Evolutionary conservation across 2,329 filamentous ascomycete genomes (phyloP), one percentile per base, ranked within the genome.

Genomic region (Ceratocystis cacaofunesta): DNA sequence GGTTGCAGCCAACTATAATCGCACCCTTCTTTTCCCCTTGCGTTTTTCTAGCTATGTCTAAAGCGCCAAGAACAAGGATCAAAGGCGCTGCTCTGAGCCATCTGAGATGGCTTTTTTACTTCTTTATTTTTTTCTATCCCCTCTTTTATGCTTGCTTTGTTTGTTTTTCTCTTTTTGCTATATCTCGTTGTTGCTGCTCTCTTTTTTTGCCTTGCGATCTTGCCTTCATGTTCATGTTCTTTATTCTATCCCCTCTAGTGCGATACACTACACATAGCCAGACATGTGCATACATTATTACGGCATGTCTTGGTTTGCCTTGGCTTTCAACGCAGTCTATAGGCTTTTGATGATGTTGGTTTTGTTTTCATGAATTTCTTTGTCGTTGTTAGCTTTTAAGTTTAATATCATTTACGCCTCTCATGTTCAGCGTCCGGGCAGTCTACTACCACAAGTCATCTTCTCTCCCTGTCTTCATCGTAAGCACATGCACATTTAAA

Each of bases 331-430:
- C 10, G 36, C 4, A 4, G 36, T 41, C 10, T 41, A 15, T 15
- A 41, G 10, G 36, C 10, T 28, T 48, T 52, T 52, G 48, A 7
- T 15, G 10, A 52, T 41, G 48, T 19, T 52, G 15, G 7, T 50
- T 68, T 30, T 65, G 50, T 67, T 67, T 63, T 57, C 62, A 62
- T 67, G 48, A 41, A 50, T 65, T 60, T 62, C 62, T 68, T 64
- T 43, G 55, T 41, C 12, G 63, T 61, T 58, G 60, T 64, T 66
- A 3, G 62, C 55, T 60, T 55, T 50, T 63, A 61, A 28, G 43
- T 61, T 28, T 17, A 63, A 48, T 66, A 25, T 52, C n/a, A 52
- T 32, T 52, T 43, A 12, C 36, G 10, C 36, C 58, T 58, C 41
- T n/a, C 28, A 62, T 67, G 63, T 62, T 68, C 70, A 61, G 12